These are phyloP conservation scores for Trichopus zeylanicus DNA, from an alignment of 116 monocot species.

Conservation along the genomic window DNA sequence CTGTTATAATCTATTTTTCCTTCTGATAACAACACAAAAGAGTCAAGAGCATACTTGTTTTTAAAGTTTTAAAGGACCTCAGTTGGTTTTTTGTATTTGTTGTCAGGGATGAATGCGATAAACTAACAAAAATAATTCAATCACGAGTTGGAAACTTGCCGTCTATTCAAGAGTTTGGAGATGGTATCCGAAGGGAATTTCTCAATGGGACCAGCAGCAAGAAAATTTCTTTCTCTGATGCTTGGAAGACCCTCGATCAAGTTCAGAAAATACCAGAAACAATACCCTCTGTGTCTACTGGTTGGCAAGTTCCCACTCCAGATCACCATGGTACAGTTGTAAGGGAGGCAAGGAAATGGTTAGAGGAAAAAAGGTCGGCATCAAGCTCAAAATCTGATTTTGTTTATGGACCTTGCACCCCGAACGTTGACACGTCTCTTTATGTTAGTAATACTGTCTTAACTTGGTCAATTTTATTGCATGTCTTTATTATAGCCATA, in stretches of 20 bases:
- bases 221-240: conserved; percentile 5
- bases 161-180: conserved; percentile 12
- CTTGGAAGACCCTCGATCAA: conserved; percentile 9
- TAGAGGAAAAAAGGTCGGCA: conserved; percentile 51
- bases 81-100: neutral
- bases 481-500: neutral
- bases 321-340: conserved; percentile 36
- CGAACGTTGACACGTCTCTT: conserved; percentile 33
- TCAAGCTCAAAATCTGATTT: conserved; percentile 30
- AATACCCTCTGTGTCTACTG: conserved; percentile 14
- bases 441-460: conserved; percentile 28
- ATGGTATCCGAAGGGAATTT: conserved; percentile 8
- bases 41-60: neutral
- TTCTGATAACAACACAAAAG: neutral
- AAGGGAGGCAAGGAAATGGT: conserved; percentile 73
- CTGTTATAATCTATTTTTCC: neutral
- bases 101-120: conserved; percentile 43
- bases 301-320: conserved; percentile 17
- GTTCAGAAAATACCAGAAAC: conserved; percentile 13
- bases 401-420: conserved; percentile 47
- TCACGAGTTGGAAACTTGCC: conserved; percentile 40
- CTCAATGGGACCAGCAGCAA: conserved; percentile 6
- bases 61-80: no score
- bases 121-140: conserved; percentile 42
- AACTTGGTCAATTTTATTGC: conserved; percentile 1